phyloP scores from a whole-genome alignment of 2,329 filamentous ascomycete genomes.

The Arthroderma sp. region DNA sequence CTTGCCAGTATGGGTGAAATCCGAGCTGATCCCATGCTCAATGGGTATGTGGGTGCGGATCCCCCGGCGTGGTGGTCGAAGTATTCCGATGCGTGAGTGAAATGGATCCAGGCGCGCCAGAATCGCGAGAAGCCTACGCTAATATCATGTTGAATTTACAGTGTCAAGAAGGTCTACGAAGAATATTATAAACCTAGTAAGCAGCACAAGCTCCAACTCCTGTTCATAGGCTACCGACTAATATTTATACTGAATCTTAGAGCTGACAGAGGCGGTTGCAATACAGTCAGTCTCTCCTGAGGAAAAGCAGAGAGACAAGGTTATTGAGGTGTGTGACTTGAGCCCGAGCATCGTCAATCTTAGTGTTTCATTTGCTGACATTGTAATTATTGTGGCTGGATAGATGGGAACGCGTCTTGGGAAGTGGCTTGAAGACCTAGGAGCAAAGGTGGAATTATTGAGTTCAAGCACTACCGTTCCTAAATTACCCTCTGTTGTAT shows the following conservation, averaged over 20 bases:
- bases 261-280: slow-evolving; percentile 75
- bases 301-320: slow-evolving; percentile 75
- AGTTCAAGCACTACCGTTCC: slow-evolving; percentile 84
- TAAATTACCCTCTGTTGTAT: slow-evolving; percentile 80
- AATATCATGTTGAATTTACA: too few relatives aligned
- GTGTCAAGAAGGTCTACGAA: too few relatives aligned
- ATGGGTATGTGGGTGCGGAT: too few relatives aligned
- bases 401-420: slow-evolving; percentile 87
- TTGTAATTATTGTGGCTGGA: neutral
- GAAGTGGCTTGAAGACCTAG: slow-evolving; percentile 66
- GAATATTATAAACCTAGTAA: too few relatives aligned
- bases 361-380: slow-evolving; percentile 6
- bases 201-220: too few relatives aligned
- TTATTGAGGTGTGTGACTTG: slow-evolving; percentile 52
- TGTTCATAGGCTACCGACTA: too few relatives aligned
- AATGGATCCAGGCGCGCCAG: too few relatives aligned
- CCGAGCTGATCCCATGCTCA: too few relatives aligned
- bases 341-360: neutral
- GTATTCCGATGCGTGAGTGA: too few relatives aligned
- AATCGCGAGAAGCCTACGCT: too few relatives aligned
- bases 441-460: slow-evolving; percentile 78
- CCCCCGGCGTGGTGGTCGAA: too few relatives aligned
- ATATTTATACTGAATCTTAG: slow-evolving; percentile 16
- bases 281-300: slow-evolving; percentile 94
- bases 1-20: too few relatives aligned